Evolutionary conservation across 2,329 filamentous ascomycete genomes (phyloP), one percentile per base, ranked within the genome.

Genomic region (Botrytis medusae): DNA sequence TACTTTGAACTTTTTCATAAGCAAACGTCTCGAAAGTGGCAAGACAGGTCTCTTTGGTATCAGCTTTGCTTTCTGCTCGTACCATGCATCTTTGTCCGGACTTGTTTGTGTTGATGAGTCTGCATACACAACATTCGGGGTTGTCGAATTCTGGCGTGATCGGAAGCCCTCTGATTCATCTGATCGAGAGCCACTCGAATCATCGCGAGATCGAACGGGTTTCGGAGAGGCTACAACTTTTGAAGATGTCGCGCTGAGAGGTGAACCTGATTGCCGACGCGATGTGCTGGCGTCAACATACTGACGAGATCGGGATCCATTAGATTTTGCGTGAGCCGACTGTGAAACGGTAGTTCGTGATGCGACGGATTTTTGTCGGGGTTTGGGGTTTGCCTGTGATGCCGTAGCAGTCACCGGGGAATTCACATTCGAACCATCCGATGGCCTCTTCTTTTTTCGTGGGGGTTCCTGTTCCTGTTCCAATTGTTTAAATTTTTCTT

Each of bases 401-500:
- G 44, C 46, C 59, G 76, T 54, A 22, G 74, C 62, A 6, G 72
- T 73, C 42, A 73, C 54, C 18, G 74, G 69, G 14, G 75, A 57
- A 60, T 74, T 76, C 32, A 74, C 74, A 42, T 75, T 84, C 8
- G 76, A 75, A 7, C 88, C 88, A 76, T 91, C 89, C 0, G 89
- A 90, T 2, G 83, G 81, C 12, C 89, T 86, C 79, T 91, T 91
- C 83, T 91, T 90, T 81, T 91, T 91, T 44, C 86, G 85, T 0
- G 84, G 84, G 1, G 87, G 87, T 74, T 86, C 77, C 89, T 89
- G 87, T 74, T 86, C 77, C 89, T 89, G 34, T 86, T 88, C 72
- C 89, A 86, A 90, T 87, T 46, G 89, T 85, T 69, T 88, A 85
- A 79, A 92, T 88, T 2, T 87, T 85, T 90, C 88, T 76, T 92